Evolutionary conservation across 148 eudicot species (phyloP).

Genomic region (Chenopodium formosanum): DNA sequence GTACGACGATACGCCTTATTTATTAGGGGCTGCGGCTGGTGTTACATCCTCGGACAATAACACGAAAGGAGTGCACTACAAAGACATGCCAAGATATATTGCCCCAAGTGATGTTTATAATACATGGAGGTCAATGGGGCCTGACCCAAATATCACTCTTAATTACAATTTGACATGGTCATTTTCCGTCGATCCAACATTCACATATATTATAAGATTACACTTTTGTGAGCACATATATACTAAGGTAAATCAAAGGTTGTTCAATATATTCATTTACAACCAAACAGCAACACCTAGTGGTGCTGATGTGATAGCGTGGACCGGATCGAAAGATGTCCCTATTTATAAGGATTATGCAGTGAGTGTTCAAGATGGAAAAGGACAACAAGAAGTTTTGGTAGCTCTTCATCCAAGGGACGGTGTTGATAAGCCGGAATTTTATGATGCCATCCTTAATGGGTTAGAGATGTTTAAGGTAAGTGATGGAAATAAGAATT

Average conservation of each 20-base stretch:
- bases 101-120: constrained; percentile 70
- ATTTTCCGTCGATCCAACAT: constrained; percentile 58
- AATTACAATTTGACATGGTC: constrained; percentile 70
- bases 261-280: constrained; percentile 62
- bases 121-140: constrained; percentile 68
- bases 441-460: constrained; percentile 61
- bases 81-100: constrained; percentile 29
- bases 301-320: constrained; percentile 54
- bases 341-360: constrained; percentile 61
- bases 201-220: constrained; percentile 59
- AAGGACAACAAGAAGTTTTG: constrained; percentile 34
- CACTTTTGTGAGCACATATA: constrained; percentile 72
- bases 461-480: constrained; percentile 87
- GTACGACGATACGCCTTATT: constrained; percentile 86
- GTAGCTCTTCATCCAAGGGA: constrained; percentile 53
- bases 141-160: constrained; percentile 50
- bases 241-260: constrained; percentile 52
- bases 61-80: constrained; percentile 31
- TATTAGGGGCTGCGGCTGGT: constrained; percentile 48
- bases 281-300: constrained; percentile 49
- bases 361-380: constrained; percentile 32
- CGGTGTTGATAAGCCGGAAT: constrained; percentile 33
- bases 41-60: constrained; percentile 37
- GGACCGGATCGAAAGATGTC: constrained; percentile 43
- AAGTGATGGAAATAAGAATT: constrained; percentile 43